A percentile compares a stretch with the other conserved stretches of the same genome.
Conservation (phyloP, 768 basidiomycete genomes). For the Porphyrellus cyaneotinctus region DNA sequence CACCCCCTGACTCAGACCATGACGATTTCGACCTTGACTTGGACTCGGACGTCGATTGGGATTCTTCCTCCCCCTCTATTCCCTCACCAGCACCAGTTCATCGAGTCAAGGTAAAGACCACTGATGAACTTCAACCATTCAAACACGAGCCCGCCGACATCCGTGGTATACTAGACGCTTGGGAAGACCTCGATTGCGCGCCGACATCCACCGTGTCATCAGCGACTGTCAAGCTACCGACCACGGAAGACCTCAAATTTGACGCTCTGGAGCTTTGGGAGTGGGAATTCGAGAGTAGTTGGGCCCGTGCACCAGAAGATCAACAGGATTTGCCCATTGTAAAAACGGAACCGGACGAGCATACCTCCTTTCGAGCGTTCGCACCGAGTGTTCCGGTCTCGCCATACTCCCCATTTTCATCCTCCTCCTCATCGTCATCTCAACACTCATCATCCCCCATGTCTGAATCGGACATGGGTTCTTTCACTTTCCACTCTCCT, state of each 20-base stretch:
- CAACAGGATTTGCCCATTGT: constrained; percentile 24
- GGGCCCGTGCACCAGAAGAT: constrained; percentile 17
- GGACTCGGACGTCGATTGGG: constrained; percentile 58
- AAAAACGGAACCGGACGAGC: constrained; percentile 43
- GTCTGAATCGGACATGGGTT: constrained; percentile 15
- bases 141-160: constrained; percentile 63
- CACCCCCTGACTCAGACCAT: constrained; percentile 61
- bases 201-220: constrained; percentile 24
- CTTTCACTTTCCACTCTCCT: constrained; percentile 13
- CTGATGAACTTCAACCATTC: constrained; percentile 34
- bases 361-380: constrained; percentile 10
- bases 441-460: constrained; percentile 17
- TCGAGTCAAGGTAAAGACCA: constrained; percentile 19
- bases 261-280: constrained; percentile 39
- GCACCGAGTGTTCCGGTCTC: constrained; percentile 8
- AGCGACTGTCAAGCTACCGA: constrained; percentile 29
- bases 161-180: constrained; percentile 61
- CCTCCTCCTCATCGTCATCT: constrained; percentile 21
- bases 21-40: constrained; percentile 48
- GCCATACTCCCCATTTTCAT: constrained; percentile 19
- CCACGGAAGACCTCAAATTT: constrained; percentile 39
- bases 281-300: constrained; percentile 33
- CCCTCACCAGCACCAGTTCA: constrained; percentile 20
- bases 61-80: constrained; percentile 41
- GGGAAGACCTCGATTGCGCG: constrained; percentile 57